Evolutionary conservation across 176 grass and related monocot genomes (phyloP), one percentile per base, ranked within the genome.

Genomic region (Lolium rigidum): DNA sequence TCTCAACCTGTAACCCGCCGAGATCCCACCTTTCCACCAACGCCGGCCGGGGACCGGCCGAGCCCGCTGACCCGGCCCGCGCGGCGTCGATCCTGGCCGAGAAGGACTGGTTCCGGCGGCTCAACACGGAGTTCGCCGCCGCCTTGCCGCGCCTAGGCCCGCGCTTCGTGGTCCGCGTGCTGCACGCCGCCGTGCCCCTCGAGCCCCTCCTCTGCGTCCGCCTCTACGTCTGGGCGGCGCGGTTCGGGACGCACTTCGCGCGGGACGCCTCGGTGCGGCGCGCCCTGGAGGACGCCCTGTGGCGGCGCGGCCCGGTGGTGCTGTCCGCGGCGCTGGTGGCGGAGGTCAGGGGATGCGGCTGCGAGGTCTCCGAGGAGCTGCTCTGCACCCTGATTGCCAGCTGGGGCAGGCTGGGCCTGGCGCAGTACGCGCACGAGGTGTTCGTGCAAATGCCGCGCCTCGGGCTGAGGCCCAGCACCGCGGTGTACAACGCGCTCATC

Each of bases 141-240:
- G 18, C 76, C 2, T 62, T 80, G 16, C 59, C 25, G 35, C 51
- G 20, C 1, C 60, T 93, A 47, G 76, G 85, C 87, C 90, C 88
- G 39, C 84, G 84, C 22, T 80, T 91, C 48, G 87, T 91, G 10
- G 88, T 91, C 48, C 90, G 88, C 21, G 70, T 80, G 56, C 28
- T 97, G 41, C 91, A 51, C 51, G 76, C 84, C 76, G 79, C 78
- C 54, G 49, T 51, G 14, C 28, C 89, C 78, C 78, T 22, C 58
- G 84, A 84, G 41, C 90, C 92, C 15, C 73, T 81, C 6, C 79
- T 84, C 52, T 85, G 82, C 46, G 82, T 97, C 47, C 94, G 91
- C 79, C 85, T 97, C 54, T 97, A 90, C 84, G 75, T 95, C 9
- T 97, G 95, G 95, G 82, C 90, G 64, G 89, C 92, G 68, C 87